phyloP scores from a whole-genome alignment of 192 early-diverging fungal species.

The Dissophora ornata region DNA sequence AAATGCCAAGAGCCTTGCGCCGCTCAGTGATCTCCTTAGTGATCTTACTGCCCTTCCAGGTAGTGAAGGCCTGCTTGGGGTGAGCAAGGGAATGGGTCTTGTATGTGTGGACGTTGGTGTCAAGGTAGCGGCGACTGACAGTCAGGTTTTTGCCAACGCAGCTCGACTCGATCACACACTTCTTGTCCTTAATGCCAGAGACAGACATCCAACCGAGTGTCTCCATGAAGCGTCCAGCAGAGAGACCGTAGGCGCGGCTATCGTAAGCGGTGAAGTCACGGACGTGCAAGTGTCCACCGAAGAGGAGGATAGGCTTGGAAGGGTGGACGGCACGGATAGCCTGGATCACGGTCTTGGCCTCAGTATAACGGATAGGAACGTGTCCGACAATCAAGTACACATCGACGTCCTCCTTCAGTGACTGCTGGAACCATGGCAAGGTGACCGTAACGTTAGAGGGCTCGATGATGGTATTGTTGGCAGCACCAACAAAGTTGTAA shows the following conservation, averaged over 20 bases:
- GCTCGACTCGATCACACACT: constrained; percentile 33
- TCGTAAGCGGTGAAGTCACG: constrained; percentile 64
- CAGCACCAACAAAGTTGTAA: constrained; percentile 54
- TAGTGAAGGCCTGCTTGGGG: constrained; percentile 35
- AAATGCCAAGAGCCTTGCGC: constrained; percentile 46
- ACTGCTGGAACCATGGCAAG: constrained; percentile 63
- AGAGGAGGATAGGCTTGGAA: constrained; percentile 60
- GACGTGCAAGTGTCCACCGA: constrained; percentile 67
- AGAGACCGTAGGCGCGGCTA: constrained; percentile 56
- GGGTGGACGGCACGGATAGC: constrained; percentile 62
- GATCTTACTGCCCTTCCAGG: constrained; percentile 56
- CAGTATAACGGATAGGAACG: constrained; percentile 56
- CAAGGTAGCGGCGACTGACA: constrained; percentile 63
- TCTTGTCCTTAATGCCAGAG: constrained; percentile 37
- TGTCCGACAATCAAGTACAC: constrained; percentile 64
- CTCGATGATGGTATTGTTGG: constrained; percentile 48
- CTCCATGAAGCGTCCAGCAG: constrained; percentile 66
- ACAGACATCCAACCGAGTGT: constrained; percentile 68
- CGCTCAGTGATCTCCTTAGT: constrained; percentile 47
- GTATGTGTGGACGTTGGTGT: constrained; percentile 64
- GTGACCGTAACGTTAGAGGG: constrained; percentile 59
- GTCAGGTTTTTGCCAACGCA: constrained; percentile 53
- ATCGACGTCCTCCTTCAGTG: constrained; percentile 58
- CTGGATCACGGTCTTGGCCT: constrained; percentile 54
- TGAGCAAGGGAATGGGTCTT: constrained; percentile 59